Conservation (phyloP, 805 yeast genomes). For the Zygotorulaspora sp. region DNA sequence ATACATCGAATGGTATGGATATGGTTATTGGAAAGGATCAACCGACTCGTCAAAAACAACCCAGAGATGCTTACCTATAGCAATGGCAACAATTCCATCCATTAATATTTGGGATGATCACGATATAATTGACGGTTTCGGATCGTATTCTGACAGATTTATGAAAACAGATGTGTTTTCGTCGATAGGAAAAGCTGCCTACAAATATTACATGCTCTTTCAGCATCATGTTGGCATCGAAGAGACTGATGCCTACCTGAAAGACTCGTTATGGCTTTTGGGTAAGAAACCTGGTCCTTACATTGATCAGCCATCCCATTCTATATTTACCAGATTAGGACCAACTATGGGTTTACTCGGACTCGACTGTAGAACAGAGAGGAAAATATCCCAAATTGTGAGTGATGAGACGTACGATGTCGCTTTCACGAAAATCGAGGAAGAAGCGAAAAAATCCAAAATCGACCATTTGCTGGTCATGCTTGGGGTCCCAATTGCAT, state of each 20-base stretch:
- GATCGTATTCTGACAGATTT: conserved; percentile 73
- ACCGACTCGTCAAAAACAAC: conserved; percentile 51
- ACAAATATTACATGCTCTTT: conserved; percentile 81
- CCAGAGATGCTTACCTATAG: conserved; percentile 64
- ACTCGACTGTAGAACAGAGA: conserved; percentile 89
- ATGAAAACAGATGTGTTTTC: conserved; percentile 67
- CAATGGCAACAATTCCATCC: conserved; percentile 79
- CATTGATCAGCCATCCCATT: conserved; percentile 61
- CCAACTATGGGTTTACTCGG: conserved; percentile 67
- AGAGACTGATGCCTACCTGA: conserved; percentile 39
- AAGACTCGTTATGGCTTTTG: conserved; percentile 57
- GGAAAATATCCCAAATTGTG: conserved; percentile 58
- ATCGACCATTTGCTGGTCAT: conserved; percentile 74
- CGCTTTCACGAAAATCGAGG: conserved; percentile 54
- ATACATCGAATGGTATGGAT: conserved; percentile 85
- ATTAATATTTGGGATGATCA: conserved; percentile 91
- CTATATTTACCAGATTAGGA: conserved; percentile 71
- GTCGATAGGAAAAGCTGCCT: conserved; percentile 74
- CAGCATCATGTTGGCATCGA: conserved; percentile 71
- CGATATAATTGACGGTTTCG: conserved; percentile 95
- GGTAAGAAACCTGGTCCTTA: conserved; percentile 60
- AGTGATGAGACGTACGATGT: conserved; percentile 50
- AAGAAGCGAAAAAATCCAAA: conserved; percentile 50
- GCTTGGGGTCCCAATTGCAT: conserved; percentile 92
- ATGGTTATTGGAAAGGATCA: conserved; percentile 76